Percentiles rank a stretch among this genome's conserved stretches.
phyloP scores from a whole-genome alignment of 2,329 filamentous ascomycete species.

The Pseudogymnoascus pannorum region DNA sequence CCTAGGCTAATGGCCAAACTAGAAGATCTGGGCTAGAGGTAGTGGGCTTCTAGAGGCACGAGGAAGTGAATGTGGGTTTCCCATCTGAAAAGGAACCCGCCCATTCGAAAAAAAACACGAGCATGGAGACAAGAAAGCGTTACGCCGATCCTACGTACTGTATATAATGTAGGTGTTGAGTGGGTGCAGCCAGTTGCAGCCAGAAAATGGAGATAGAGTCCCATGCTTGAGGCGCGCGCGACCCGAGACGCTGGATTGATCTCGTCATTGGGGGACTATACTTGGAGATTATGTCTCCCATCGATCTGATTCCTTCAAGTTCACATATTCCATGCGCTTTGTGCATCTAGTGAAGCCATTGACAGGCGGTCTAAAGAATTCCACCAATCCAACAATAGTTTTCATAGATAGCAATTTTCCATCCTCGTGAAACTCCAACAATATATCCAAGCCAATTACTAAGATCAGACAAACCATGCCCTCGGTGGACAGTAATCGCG shows the following conservation, averaged over 20 bases:
- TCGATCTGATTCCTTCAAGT: too few relatives aligned
- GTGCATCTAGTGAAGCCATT: not conserved
- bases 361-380: not conserved
- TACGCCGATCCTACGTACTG: too few relatives aligned
- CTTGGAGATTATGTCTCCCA: not conserved
- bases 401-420: not conserved
- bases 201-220: not conserved
- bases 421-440: not conserved
- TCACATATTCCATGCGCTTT: not conserved
- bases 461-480: not conserved
- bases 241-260: conserved; percentile 4
- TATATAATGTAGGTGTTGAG: not conserved
- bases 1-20: not conserved
- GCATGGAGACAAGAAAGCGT: not conserved
- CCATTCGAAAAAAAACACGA: not conserved
- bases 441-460: not conserved
- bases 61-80: not conserved
- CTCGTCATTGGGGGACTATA: not conserved
- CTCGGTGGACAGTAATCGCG: not conserved
- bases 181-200: not conserved
- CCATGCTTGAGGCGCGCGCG: conserved; percentile 4
- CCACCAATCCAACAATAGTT: not conserved
- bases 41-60: not conserved
- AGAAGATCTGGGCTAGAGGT: conserved; percentile 4
- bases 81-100: not conserved